Evolutionary conservation across 1,284 basidiomycete genomes (phyloP).

Genomic region (Coniophora puteana): DNA sequence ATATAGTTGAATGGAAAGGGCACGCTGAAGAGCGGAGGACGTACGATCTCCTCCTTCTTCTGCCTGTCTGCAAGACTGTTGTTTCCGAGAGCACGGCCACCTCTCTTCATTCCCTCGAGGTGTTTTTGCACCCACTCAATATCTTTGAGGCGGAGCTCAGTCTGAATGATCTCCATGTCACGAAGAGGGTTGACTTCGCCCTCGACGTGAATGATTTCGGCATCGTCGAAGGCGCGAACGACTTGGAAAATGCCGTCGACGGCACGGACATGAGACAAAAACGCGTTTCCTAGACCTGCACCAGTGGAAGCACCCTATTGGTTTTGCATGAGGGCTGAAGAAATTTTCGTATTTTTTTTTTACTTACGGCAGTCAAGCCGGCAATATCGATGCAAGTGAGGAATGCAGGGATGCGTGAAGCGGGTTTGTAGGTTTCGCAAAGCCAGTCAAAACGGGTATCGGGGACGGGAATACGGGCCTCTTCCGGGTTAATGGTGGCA

Average conservation of each 20-base stretch:
- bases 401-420: constrained; percentile 87
- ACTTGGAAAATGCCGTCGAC: constrained; percentile 99
- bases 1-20: constrained; percentile 15
- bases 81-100: constrained; percentile 68
- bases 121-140: constrained; percentile 98
- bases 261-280: constrained; percentile 95
- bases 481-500: constrained; percentile 91
- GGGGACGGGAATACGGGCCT: constrained; percentile 96
- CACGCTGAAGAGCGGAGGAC: constrained; percentile 22
- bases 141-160: constrained; percentile 92
- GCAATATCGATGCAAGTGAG: constrained; percentile 99
- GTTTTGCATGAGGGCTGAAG: constrained; percentile 15
- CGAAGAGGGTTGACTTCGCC: constrained; percentile 95
- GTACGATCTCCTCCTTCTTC: constrained; percentile 92
- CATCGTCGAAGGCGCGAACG: constrained; percentile 96
- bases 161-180: constrained; percentile 98
- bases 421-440: constrained; percentile 88
- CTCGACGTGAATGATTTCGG: constrained; percentile 98
- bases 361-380: constrained; percentile 85
- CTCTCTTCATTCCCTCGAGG: constrained; percentile 77
- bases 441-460: constrained; percentile 96
- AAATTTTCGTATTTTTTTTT: not conserved
- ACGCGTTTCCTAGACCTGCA: constrained; percentile 96
- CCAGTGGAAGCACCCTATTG: constrained; percentile 91
- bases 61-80: constrained; percentile 91